Evolutionary conservation across 1,284 basidiomycete species (phyloP), one percentile per base, ranked within the genome.

Genomic region (Trametes hirsuta): DNA sequence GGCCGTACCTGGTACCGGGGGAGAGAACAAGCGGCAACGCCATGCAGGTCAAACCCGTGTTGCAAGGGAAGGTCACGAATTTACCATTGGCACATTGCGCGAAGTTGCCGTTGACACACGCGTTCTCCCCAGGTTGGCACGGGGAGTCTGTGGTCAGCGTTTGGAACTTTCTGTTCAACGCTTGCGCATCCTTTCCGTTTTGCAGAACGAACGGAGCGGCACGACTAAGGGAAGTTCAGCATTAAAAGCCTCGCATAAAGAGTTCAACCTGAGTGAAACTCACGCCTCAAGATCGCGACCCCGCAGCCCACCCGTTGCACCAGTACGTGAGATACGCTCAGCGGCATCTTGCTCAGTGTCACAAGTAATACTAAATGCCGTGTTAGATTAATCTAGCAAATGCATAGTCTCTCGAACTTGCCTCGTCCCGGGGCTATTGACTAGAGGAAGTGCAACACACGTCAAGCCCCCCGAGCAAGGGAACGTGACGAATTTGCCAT

Each of bases 401-500:
- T 18, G 53, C 22, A 42, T 25, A 48, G 30, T 4, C 8, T 8
- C 30, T 47, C 12, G 2, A 12, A 56, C 55, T 22, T 24, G 58
- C 66, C 65, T 66, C 12, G 59, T 86, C 37, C 84, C 85, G 4
- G 75, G 65, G 46, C 68, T 73, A 71, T 85, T 84, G 40, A 85
- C 83, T 34, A 86, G 76, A 18, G 85, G 84, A 35, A 86, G 78
- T 0, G 83, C 83, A 25, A 76, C 75, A 66, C 85, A 87, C 10
- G 70, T 73, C 25, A 74, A 65, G 1, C 74, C 73, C 34, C 71
- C 71, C n/a, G 72, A 72, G 61, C 84, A 86, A 0, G 68, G 63
- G 2, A 76, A 78, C 34, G 74, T 57, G 1, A 71, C 74, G 53
- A 84, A 84, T 58, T 75, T 73, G 30, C 74, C 74, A 25, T 72